phyloP scores from a whole-genome alignment of 2,329 filamentous ascomycete species.

The Graphilbum fragrans region DNA sequence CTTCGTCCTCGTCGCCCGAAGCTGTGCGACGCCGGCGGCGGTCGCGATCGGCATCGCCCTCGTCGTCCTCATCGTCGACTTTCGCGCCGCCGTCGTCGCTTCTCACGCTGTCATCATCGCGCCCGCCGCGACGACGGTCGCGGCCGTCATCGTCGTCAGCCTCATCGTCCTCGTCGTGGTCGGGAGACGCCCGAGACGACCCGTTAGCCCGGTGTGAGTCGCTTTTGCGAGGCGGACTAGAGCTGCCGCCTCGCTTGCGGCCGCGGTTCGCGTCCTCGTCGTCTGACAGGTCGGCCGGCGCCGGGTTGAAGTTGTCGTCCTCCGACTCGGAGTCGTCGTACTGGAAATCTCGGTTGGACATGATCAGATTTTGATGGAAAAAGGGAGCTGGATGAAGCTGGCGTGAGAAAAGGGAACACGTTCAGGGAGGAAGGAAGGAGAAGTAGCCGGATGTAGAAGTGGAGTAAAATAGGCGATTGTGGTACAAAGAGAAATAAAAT shows the following conservation, averaged over 20 bases:
- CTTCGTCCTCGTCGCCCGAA: constrained; percentile 17
- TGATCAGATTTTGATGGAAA: neutral
- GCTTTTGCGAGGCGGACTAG: constrained; percentile 9
- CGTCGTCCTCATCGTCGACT: constrained; percentile 21
- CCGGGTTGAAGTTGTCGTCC: constrained; percentile 83
- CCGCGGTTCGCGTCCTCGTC: constrained; percentile 39
- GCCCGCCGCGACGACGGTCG: constrained; percentile 17
- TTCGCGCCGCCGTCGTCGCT: constrained; percentile 31
- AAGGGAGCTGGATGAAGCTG: neutral
- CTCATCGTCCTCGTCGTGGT: constrained; percentile 13
- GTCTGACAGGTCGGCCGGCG: constrained; percentile 60
- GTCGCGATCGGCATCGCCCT: constrained; percentile 21
- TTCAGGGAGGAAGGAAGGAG: neutral
- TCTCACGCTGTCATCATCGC: constrained; percentile 12
- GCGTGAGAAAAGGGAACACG: neutral
- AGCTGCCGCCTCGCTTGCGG: constrained; percentile 13
- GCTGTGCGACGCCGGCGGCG: constrained; percentile 14
- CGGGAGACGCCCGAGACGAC: constrained; percentile 13
- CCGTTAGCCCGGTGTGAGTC: constrained; percentile 17
- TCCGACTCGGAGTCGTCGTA: constrained; percentile 55
- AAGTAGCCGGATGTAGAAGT: neutral
- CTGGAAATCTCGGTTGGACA: constrained; percentile 5
- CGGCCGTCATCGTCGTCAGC: constrained; percentile 27
- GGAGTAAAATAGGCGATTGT: neutral
- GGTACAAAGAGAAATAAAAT: neutral